Evolutionary conservation across 352 stramenopile species (phyloP).

Genomic region (Globisporangium splendens): DNA sequence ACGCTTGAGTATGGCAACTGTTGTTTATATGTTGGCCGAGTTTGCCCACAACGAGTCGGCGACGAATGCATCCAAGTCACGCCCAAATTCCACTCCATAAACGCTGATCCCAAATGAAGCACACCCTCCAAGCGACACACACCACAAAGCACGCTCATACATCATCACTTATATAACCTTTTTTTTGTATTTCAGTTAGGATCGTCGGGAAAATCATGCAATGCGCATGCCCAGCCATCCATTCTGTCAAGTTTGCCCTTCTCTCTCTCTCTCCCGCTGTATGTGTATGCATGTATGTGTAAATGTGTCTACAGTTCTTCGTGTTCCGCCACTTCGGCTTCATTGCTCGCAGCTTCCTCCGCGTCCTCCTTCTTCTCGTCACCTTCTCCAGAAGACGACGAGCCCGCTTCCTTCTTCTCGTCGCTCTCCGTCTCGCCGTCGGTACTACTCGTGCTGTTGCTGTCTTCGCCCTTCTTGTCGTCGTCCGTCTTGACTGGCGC

Average conservation of each 20-base stretch:
- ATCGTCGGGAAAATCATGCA: no score
- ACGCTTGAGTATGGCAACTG: constrained; percentile 4
- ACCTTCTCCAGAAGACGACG: constrained; percentile 6
- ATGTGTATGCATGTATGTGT: no score
- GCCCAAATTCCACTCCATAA: no score
- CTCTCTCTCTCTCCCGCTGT: no score
- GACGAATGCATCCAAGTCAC: no score
- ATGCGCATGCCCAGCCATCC: no score
- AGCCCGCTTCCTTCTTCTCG: constrained; percentile 12
- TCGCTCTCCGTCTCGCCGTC: constrained; percentile 21
- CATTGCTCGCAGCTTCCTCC: constrained; percentile 17
- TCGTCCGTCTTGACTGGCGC: constrained; percentile 38
- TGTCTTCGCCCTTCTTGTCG: constrained; percentile 13
- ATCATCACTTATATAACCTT: no score
- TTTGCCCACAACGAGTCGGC: constrained; percentile 7
- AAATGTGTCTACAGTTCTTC: constrained; percentile 47
- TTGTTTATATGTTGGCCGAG: background rate
- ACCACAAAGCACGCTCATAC: no score
- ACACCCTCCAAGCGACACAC: no score
- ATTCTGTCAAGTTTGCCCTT: no score
- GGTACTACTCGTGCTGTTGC: constrained; percentile 14
- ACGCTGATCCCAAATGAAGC: no score
- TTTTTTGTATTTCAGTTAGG: no score
- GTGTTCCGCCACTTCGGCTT: constrained; percentile 29
- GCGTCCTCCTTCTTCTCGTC: constrained; percentile 18